These are phyloP conservation scores for Coleophoma crateriformis DNA, from an alignment of 2,329 filamentous ascomycete species.

Conservation along the genomic window DNA sequence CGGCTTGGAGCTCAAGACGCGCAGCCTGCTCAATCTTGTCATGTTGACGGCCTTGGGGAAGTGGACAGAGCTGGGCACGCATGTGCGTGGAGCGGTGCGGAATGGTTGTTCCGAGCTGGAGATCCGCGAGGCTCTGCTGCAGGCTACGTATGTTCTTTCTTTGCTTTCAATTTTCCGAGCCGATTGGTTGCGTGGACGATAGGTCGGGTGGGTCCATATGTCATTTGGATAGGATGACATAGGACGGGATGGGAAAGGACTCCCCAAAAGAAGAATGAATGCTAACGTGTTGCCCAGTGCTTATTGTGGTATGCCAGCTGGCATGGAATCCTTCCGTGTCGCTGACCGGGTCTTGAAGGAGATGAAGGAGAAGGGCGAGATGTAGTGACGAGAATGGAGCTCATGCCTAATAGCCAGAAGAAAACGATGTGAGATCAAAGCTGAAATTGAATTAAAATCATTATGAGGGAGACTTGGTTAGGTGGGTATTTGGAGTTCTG, in stretches of 20 bases:
- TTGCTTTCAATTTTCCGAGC: background rate
- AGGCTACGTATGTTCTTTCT: slow-evolving; percentile 18
- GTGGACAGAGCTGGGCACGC: slow-evolving; percentile 23
- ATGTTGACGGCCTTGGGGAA: slow-evolving; percentile 24
- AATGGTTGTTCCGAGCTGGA: slow-evolving; percentile 23
- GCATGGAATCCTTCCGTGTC: slow-evolving; percentile 22
- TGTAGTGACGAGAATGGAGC: background rate
- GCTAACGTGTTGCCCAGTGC: slow-evolving; percentile 13
- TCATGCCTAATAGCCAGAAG: too few relatives aligned
- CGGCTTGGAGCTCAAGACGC: slow-evolving; percentile 16
- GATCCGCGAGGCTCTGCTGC: slow-evolving; percentile 22
- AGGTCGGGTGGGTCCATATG: background rate
- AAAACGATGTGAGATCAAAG: too few relatives aligned
- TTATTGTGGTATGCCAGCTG: slow-evolving; percentile 24
- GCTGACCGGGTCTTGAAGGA: slow-evolving; percentile 22
- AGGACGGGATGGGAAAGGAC: background rate
- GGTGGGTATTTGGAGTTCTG: too few relatives aligned
- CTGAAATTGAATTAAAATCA: too few relatives aligned
- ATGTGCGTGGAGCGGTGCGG: slow-evolving; percentile 23
- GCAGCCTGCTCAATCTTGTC: slow-evolving; percentile 22
- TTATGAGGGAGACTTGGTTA: too few relatives aligned
- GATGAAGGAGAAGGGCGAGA: slow-evolving; percentile 23
- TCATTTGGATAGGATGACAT: background rate
- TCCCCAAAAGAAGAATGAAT: background rate
- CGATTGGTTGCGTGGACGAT: background rate